Evolutionary conservation across 805 yeast genomes (phyloP).

Genomic region (Diddensiella caesifluorescens): DNA sequence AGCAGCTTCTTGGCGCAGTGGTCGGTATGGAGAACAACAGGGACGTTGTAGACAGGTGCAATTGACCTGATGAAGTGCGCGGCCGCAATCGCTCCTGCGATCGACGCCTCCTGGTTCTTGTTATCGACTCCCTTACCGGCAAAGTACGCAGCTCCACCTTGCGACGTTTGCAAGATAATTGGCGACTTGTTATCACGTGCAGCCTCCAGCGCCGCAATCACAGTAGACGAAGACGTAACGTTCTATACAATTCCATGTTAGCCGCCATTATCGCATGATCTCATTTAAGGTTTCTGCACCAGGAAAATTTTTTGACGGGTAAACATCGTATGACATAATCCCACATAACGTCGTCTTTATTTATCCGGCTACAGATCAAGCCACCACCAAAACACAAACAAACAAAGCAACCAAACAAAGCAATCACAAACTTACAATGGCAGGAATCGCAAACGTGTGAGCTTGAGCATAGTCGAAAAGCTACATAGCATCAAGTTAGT

Average conservation of each 20-base stretch:
- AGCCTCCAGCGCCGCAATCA: conserved; percentile 93
- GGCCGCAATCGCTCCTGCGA: conserved; percentile 93
- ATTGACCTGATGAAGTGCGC: conserved; percentile 95
- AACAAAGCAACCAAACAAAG: too few species aligned
- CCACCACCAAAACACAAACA: too few species aligned
- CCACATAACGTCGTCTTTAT: not conserved
- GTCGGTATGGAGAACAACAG: conserved; percentile 95
- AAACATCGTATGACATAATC: too few species aligned
- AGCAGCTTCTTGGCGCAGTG: conserved; percentile 98
- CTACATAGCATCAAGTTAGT: too few species aligned
- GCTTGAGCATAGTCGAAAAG: conserved; percentile 86
- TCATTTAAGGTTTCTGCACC: not conserved
- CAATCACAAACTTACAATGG: conserved; percentile 44
- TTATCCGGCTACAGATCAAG: too few species aligned
- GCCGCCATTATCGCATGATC: not conserved
- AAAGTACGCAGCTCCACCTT: conserved; percentile 99
- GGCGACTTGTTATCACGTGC: conserved; percentile 94
- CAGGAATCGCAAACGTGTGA: conserved; percentile 94
- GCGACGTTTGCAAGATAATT: conserved; percentile 92
- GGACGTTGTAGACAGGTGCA: conserved; percentile 95
- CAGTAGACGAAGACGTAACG: conserved; percentile 97
- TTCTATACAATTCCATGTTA: conserved; percentile 35
- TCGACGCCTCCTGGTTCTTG: conserved; percentile 89
- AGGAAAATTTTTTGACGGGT: not conserved
- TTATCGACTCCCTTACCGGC: conserved; percentile 99